Evolutionary conservation across 352 stramenopile species (phyloP).

Genomic region (Globisporangium barbulae): DNA sequence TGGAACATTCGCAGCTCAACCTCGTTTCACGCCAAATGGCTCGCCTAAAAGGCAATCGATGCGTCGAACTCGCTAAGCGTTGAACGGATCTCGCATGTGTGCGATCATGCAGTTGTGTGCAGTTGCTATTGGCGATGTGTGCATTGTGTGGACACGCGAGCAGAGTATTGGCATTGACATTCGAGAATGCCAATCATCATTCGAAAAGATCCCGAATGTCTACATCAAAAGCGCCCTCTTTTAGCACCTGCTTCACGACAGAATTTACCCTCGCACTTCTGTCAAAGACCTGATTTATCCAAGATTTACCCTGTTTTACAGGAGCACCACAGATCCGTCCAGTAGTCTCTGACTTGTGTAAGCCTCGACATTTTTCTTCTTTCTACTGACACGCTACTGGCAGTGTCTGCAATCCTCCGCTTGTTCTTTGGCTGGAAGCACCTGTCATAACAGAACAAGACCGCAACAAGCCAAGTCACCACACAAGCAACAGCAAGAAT

Average conservation of each 20-base stretch:
- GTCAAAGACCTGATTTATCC: neutral
- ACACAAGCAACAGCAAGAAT: conserved; percentile 1
- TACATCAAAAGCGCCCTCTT: neutral
- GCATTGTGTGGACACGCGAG: neutral
- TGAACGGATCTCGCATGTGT: neutral
- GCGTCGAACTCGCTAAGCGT: neutral
- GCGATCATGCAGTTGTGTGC: neutral
- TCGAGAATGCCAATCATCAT: conserved; percentile 7
- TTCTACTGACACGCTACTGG: neutral
- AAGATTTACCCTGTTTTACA: neutral
- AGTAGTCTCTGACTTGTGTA: neutral
- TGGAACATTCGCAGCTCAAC: neutral
- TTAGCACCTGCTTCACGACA: neutral
- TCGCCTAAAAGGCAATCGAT: neutral
- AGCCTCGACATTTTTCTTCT: no score
- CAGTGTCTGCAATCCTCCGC: neutral
- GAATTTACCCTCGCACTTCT: neutral
- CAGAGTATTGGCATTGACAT: neutral
- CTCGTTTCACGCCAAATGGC: neutral
- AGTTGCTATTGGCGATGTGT: neutral
- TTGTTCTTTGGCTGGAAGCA: neutral
- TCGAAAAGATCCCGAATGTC: conserved; percentile 4
- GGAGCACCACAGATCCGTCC: neutral
- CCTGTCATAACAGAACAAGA: neutral
- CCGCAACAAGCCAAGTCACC: conserved; percentile 3